Base-by-base conservation (phyloP, 495 filamentous ascomycete species). In the Endocarpon pusillum region DNA sequence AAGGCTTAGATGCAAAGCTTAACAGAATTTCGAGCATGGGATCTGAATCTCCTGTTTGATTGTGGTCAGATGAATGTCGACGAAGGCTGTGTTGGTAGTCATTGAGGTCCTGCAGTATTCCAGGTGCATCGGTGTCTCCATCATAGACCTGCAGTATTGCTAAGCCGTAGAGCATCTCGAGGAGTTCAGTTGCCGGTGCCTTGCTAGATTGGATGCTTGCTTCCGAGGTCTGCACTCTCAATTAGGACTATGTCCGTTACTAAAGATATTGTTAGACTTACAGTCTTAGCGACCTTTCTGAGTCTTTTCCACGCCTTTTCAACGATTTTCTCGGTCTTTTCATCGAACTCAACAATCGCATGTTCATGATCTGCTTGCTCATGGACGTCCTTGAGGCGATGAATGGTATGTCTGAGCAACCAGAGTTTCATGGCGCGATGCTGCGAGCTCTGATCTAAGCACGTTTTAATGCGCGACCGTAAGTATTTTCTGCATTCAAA, bases 141-240 rank as follows among this genome's bases (percentile, higher is more conserved):
- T 83, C 79, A 55, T 89, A 87, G n/a, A 93, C 64, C 46, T 93
- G 81, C 20, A 94, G 54, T 31, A 94, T 69, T 1, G 78, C 75
- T 36, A 92, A 64, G n/a, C 81, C 79, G 51, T 89, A 86, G 5
- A 94, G 61, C 5, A 94, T 63, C 27, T 75, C 73, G 40, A 92
- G 76, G 0, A 81, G 78, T 24, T 71, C 47, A 35, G 57, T 42
- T 35, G 55, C 46, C 8, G 53, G 45, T 12, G 37, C 41, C 19
- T 31, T 43, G 33, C 4, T 37, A 30, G 31, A 26, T 24, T 31
- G 16, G n/a, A n/a, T n/a, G n/a, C n/a, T n/a, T n/a, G n/a, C n/a
- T n/a, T n/a, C n/a, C n/a, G n/a, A n/a, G n/a, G n/a, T n/a, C n/a
- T n/a, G n/a, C n/a, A n/a, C n/a, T n/a, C n/a, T n/a, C n/a, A n/a